Evolutionary conservation across 2,329 filamentous ascomycete species (phyloP), one percentile per base, ranked within the genome.

Genomic region (Penicillium sclerotiorum): DNA sequence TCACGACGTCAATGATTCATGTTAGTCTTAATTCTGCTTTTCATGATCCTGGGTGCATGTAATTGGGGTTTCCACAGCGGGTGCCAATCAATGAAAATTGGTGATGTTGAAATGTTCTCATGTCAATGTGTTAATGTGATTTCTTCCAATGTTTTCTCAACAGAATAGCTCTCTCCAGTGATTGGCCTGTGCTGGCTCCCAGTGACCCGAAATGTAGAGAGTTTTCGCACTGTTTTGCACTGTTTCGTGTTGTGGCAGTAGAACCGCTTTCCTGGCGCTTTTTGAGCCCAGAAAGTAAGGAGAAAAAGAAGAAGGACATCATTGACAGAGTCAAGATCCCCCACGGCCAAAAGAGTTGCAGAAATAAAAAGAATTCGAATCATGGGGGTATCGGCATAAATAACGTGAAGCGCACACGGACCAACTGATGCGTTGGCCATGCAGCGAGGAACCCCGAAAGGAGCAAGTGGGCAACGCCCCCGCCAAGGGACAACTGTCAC

Each of bases 1-100:
- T 78, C 73, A 80, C 73, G 75, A 81, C 69, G 71, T 74, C 76
- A 70, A 80, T 71, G 77, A 50, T 38, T 50, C 43, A 45, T 49
- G 33, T 18, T 37, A 38, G 21, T 45, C 41, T 35, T 23, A 17
- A 15, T 28, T 42, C 48, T 12, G 8, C 20, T 13, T 37, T 17
- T 49, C 22, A 22, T 43, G 5, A 7, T 38, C 27, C 27, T 42
- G 45, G 49, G 42, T 45, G 52, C 43, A 43, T 52, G 45, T 43
- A 45, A 49, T 49, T 45, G 41, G 42, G 41, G 18, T 44, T 39
- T 38, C 28, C 38, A 36, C 32, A 32, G 47, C 33, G 39, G 42
- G 35, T 22, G 42, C 33, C 41, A 32, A 23, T 25, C 23, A 36
- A 39, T 47, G 25, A 32, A 47, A 32, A 15, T 32, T 32, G 33